Evolutionary conservation across 495 filamentous ascomycete species (phyloP), one percentile per base, ranked within the genome.

Genomic region (Aspergillus haitiensis): DNA sequence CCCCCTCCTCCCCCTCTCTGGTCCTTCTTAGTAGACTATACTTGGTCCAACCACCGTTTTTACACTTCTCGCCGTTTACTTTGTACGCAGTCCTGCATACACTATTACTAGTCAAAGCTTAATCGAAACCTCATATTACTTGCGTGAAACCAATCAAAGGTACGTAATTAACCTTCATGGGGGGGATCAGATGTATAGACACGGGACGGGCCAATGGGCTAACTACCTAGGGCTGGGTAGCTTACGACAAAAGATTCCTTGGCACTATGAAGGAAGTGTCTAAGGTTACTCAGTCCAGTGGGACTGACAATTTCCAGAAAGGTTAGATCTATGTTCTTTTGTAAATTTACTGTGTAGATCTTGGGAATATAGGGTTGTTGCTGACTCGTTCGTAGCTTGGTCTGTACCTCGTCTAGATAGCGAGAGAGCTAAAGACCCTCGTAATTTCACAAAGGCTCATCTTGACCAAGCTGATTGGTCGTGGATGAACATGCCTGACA

Each of bases 381-480:
- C 42, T 64, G 18, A 60, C 47, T 27, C 6, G 7, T n/a, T 1
- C 27, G n/a, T 27, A 62, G 63, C 9, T 0, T 35, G 33, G 34
- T 33, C 48, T 16, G 59, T 57, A 5, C 56, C 59, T n/a, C 51
- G 59, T 27, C 64, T 60, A 44, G 64, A 60, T 45, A 62, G 56
- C 16, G 59, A 56, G 15, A 31, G 45, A n/a, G 53, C 46, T 1
- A 55, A 18, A 9, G 59, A 66, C 27, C 42, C 52, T 35, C 56
- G 45, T 3, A 63, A 64, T 47, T 21, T 12, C 15, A 64, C 64
- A 9, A 32, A 32, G 13, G 54, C 18, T 27, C 58, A 50, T 16
- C 57, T 51, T 11, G 64, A 61, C 5, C 64, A 67, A 37, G 35
- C 49, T 2, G 46, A 42, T 8, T 67, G 64, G 64, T 61, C 64